Percentiles rank a stretch among this genome's conserved stretches.
Conservation (phyloP, 2,329 filamentous ascomycete species). For the Aspergillus phoenicis region DNA sequence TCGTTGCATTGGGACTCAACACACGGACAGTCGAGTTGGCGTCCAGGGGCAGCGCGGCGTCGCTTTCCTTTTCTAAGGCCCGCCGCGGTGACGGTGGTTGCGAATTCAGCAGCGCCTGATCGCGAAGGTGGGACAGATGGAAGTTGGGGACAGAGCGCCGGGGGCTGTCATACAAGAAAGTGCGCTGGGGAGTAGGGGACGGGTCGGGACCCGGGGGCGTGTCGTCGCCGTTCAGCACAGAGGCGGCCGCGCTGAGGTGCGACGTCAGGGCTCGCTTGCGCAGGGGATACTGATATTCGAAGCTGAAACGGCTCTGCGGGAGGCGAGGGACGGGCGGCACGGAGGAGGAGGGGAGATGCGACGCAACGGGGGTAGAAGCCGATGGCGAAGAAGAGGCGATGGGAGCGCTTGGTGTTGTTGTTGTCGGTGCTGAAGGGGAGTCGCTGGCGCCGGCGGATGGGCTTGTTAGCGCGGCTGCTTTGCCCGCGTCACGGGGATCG, state of each 20-base stretch:
- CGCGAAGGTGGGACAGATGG: slow-evolving; percentile 21
- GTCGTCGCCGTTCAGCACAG: slow-evolving; percentile 43
- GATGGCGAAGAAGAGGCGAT: slow-evolving; percentile 14
- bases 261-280: slow-evolving; percentile 27
- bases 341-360: slow-evolving; percentile 6
- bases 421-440: slow-evolving; percentile 27
- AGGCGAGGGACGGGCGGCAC: slow-evolving; percentile 21
- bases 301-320: slow-evolving; percentile 28
- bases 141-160: slow-evolving; percentile 35
- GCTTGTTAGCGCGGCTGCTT: slow-evolving; percentile 27
- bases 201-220: slow-evolving; percentile 54
- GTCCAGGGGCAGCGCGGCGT: slow-evolving; percentile 27
- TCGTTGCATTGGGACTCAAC: slow-evolving; percentile 32
- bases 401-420: slow-evolving; percentile 32
- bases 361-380: slow-evolving; percentile 4
- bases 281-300: slow-evolving; percentile 26
- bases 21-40: slow-evolving; percentile 28
- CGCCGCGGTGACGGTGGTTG: slow-evolving; percentile 19
- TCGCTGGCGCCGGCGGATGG: slow-evolving; percentile 21
- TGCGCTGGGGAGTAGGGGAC: slow-evolving; percentile 52
- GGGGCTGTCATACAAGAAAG: slow-evolving; percentile 38
- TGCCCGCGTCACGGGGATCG: slow-evolving; percentile 34
- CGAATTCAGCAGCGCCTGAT: slow-evolving; percentile 23
- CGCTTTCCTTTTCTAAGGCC: slow-evolving; percentile 18
- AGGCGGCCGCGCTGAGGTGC: slow-evolving; percentile 19